Evolutionary conservation across 2,329 filamentous ascomycete species (phyloP).

Genomic region (Pseudonectria foliicola): DNA sequence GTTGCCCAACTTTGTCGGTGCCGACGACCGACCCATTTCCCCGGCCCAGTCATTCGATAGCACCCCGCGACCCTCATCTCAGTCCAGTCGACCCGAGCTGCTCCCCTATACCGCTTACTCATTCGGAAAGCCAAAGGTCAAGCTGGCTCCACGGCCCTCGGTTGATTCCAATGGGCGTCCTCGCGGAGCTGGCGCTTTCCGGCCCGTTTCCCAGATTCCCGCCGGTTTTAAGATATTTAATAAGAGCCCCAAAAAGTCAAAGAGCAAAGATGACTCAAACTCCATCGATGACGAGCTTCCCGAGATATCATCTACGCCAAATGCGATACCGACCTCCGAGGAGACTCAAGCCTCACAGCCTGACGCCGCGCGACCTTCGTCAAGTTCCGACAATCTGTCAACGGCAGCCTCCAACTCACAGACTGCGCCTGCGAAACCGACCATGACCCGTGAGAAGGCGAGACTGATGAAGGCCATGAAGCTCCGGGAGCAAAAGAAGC

Average conservation of each 20-base stretch:
- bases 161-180: slow-evolving; percentile 55
- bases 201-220: slow-evolving; percentile 73
- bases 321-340: slow-evolving; percentile 31
- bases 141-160: slow-evolving; percentile 80
- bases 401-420: slow-evolving; percentile 32
- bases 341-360: slow-evolving; percentile 17
- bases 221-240: slow-evolving; percentile 67
- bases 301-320: slow-evolving; percentile 29
- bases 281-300: slow-evolving; percentile 30
- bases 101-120: slow-evolving; percentile 43
- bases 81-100: slow-evolving; percentile 45
- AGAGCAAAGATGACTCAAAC: slow-evolving; percentile 20
- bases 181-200: slow-evolving; percentile 54
- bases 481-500: slow-evolving; percentile 72
- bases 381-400: slow-evolving; percentile 38
- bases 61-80: slow-evolving; percentile 41
- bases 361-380: slow-evolving; percentile 30
- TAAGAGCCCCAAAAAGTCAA: slow-evolving; percentile 46
- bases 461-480: slow-evolving; percentile 92
- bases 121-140: slow-evolving; percentile 70
- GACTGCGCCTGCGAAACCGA: slow-evolving; percentile 36
- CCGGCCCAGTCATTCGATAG: slow-evolving; percentile 39
- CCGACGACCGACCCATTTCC: slow-evolving; percentile 36
- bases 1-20: slow-evolving; percentile 46
- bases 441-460: slow-evolving; percentile 81